Percentiles rank a stretch among this genome's conserved stretches.
phyloP scores from a whole-genome alignment of 805 yeast species.

The Hanseniaspora hatyaiensis region DNA sequence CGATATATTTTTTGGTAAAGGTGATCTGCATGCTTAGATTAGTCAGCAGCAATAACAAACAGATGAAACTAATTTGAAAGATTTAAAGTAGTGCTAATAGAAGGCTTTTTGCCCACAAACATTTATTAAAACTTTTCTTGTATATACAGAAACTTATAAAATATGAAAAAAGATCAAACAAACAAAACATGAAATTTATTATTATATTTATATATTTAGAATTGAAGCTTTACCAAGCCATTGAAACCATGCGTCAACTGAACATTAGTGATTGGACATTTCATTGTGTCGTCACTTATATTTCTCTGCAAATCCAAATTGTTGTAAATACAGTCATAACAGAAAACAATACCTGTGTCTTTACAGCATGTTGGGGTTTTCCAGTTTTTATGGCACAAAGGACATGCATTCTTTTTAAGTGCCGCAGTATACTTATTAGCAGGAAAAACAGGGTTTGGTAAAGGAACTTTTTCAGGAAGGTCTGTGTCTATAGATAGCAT shows the following conservation, averaged over 20 bases:
- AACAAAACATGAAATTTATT: neutral
- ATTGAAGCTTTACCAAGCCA: neutral
- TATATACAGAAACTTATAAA: constrained; percentile 34
- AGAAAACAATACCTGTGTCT: constrained; percentile 9
- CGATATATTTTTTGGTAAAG: constrained; percentile 43
- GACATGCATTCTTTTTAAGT: neutral
- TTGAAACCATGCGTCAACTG: constrained; percentile 6
- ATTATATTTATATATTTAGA: neutral
- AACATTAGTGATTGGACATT: constrained; percentile 4
- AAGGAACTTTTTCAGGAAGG: neutral
- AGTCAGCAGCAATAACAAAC: too few relatives aligned
- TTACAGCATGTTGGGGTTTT: constrained; percentile 6
- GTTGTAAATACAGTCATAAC: constrained; percentile 11
- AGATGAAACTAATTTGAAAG: too few relatives aligned
- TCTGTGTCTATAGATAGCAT: neutral
- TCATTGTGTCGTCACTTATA: neutral
- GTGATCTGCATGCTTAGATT: too few relatives aligned
- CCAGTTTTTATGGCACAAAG: neutral
- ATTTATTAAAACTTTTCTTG: too few relatives aligned
- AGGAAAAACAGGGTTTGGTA: constrained; percentile 1
- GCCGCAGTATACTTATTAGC: neutral
- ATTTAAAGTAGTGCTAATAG: too few relatives aligned
- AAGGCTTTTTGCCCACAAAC: too few relatives aligned
- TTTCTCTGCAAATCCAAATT: constrained; percentile 12
- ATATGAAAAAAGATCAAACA: constrained; percentile 7